Conservation (phyloP, 73 alveolate species). For the Urostyla sp. region DNA sequence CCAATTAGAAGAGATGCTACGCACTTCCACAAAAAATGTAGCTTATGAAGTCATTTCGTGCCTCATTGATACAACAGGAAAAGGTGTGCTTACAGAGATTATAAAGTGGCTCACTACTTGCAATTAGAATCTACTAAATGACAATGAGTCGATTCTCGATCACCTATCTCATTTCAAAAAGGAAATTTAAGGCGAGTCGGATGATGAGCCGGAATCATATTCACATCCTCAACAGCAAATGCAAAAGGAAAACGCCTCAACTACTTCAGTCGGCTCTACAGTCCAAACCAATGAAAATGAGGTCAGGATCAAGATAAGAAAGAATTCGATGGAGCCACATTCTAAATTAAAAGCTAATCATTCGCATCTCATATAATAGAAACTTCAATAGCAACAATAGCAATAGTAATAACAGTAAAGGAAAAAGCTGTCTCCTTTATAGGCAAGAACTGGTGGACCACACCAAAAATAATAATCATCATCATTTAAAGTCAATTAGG, state of each 20-base stretch:
- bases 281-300: conserved; percentile 19
- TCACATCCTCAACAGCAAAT: not conserved
- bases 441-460: too few relatives aligned
- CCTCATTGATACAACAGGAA: conserved; percentile 54
- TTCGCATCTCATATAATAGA: conserved; percentile 15
- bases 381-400: conserved; percentile 16
- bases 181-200: conserved; percentile 34
- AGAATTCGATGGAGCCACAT: conserved; percentile 53
- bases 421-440: too few relatives aligned
- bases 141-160: conserved; percentile 34
- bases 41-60: conserved; percentile 80
- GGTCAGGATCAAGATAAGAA: conserved; percentile 33
- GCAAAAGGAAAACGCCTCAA: not conserved
- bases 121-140: conserved; percentile 26
- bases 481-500: too few relatives aligned
- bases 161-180: conserved; percentile 24
- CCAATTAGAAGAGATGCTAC: conserved; percentile 78
- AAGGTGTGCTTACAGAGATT: conserved; percentile 80
- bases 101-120: conserved; percentile 79
- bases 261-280: conserved; percentile 19
- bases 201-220: conserved; percentile 44
- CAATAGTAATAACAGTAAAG: too few relatives aligned
- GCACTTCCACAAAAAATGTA: conserved; percentile 71
- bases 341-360: conserved; percentile 47
- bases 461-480: too few relatives aligned